These are phyloP conservation scores for Eimeria falciformis DNA, from an alignment of 169 alveolate genomes.

Conservation along the genomic window DNA sequence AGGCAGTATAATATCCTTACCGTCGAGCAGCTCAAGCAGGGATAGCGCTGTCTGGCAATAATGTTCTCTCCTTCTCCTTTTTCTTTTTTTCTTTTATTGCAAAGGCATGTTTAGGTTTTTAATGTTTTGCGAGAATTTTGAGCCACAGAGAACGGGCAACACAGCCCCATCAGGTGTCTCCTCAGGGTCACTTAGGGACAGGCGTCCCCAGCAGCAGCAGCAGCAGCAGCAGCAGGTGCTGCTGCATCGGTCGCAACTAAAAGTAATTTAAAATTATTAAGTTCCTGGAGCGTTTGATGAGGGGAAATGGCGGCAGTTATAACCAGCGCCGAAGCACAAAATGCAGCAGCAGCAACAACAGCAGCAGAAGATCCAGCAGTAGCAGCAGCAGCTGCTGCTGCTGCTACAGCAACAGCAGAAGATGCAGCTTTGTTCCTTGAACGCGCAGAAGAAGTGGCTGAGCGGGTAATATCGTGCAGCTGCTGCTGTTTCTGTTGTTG, in stretches of 20 bases:
- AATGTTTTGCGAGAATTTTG: not conserved
- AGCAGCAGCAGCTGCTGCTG: constrained; percentile 26
- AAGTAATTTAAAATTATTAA: not conserved
- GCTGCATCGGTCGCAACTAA: not conserved
- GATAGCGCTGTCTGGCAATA: not conserved
- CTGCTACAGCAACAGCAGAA: constrained; percentile 12
- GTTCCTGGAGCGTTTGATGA: not conserved
- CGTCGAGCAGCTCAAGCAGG: not conserved
- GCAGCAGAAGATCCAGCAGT: not conserved
- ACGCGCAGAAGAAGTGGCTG: constrained; percentile 14
- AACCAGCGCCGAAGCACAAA: not conserved
- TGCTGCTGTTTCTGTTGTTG: not conserved
- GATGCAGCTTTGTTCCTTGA: not conserved
- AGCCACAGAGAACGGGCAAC: not conserved
- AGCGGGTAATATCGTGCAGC: not conserved
- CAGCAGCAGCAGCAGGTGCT: not conserved
- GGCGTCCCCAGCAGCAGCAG: not conserved
- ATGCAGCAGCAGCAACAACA: not conserved
- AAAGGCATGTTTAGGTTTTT: too few species aligned
- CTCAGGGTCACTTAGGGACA: not conserved
- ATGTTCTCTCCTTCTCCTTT: not conserved
- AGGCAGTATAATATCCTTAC: not conserved
- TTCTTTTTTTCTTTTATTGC: not conserved
- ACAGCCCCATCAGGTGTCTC: not conserved
- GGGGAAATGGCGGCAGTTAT: not conserved